Base-by-base conservation (phyloP, 2,329 filamentous ascomycete genomes). In the Colletotrichum spaethianum region DNA sequence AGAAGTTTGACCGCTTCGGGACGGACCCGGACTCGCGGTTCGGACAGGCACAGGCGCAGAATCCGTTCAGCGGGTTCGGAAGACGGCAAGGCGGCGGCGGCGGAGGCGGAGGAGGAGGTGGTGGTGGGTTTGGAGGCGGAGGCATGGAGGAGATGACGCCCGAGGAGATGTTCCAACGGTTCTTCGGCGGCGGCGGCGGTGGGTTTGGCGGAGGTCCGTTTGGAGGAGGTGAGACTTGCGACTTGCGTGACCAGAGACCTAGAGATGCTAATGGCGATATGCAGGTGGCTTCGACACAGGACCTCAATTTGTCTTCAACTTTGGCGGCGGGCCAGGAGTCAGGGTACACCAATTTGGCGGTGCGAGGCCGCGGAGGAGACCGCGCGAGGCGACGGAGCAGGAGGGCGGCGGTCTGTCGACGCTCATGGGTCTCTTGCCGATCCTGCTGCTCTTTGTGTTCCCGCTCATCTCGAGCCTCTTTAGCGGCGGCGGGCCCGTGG, bases 311-410 rank as follows among this genome's bases (percentile, higher is more conserved):
- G 94, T 98, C 66, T 98, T 98, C 84, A 98, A 98, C 83, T 90
- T 98, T 82, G 94, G 94, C 75, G 95, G 95, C 73, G 94, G 95
- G 9, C 95, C 96, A 3, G 96, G 95, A 26, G 92, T 99, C 77
- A 91, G 96, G 73, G 94, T 99, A 73, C 96, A 98, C 82, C 96
- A 98, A 80, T 98, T 99, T 81, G 96, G 95, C 76, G 96, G 96
- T 65, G 88, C 86, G 7, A 87, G 89, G 66, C 94, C 95, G 31
- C 90, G 94, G 76, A 88, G 93, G 82, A 89, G 96, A 79, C 95
- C 95, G 26, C 90, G 89, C 78, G 87, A 92, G 75, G 87, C 88
- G 40, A 89, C 88, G 75, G 83, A 85, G 74, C 83, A 83, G 78
- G 86, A 85, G 77, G 81, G 85, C 73, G 86, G 88, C 61, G 88